phyloP scores from a whole-genome alignment of 768 basidiomycete genomes.

The Hericium coralloides region DNA sequence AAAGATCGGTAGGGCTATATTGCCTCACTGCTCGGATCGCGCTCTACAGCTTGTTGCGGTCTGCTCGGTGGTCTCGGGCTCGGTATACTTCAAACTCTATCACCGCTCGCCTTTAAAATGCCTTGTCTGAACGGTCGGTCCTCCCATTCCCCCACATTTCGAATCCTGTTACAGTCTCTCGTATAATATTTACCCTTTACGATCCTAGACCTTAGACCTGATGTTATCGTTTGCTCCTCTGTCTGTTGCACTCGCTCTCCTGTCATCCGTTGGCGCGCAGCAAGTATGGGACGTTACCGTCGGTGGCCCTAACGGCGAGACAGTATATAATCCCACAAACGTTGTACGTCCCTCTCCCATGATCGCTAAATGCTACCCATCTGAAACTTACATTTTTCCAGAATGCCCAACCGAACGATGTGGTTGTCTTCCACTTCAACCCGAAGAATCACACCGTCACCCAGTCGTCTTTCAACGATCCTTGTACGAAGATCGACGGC shows the following conservation, averaged over 20 bases:
- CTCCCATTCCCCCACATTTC: too few relatives aligned
- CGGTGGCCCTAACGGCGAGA: constrained; percentile 1
- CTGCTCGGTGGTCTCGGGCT: too few relatives aligned
- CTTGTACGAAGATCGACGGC: constrained; percentile 14
- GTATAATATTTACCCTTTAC: neutral
- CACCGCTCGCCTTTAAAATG: too few relatives aligned
- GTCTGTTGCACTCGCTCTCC: neutral
- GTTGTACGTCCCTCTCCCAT: neutral
- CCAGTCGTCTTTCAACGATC: constrained; percentile 20
- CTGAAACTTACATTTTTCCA: neutral
- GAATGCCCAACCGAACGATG: constrained; percentile 11
- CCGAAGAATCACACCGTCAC: constrained; percentile 23
- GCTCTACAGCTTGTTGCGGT: too few relatives aligned
- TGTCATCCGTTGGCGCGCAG: constrained; percentile 1
- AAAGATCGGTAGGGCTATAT: too few relatives aligned
- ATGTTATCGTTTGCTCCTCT: neutral
- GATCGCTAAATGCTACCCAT: neutral
- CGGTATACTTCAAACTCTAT: too few relatives aligned
- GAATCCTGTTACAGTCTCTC: too few relatives aligned
- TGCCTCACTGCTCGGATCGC: too few relatives aligned
- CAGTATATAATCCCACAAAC: neutral
- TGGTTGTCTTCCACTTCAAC: constrained; percentile 17
- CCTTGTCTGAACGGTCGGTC: too few relatives aligned
- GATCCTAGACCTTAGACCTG: neutral
- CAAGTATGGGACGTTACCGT: neutral